Conservation (phyloP, 331 rosid genomes). For the Quercus lobata region DNA sequence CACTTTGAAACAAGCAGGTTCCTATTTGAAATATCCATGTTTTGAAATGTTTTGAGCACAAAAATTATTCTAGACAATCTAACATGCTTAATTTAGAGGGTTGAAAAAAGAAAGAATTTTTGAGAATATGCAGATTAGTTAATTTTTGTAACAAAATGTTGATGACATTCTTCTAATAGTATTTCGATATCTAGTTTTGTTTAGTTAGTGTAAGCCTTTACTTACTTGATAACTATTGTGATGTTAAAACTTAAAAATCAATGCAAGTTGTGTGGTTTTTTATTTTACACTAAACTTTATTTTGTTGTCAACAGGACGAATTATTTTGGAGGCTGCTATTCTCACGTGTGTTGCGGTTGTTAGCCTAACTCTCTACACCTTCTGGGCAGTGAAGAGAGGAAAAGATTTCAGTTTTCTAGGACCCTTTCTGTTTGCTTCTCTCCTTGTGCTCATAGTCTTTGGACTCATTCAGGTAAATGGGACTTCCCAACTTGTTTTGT, state of each 20-base stretch:
- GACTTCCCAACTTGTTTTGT: neutral
- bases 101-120: too few relatives aligned
- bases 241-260: neutral
- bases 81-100: too few relatives aligned
- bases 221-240: too few relatives aligned
- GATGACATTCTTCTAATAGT: too few relatives aligned
- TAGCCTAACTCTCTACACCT: conserved; percentile 38
- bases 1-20: too few relatives aligned
- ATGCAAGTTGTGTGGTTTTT: neutral
- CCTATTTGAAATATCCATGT: too few relatives aligned
- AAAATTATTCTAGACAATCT: too few relatives aligned
- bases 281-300: neutral
- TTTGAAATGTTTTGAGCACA: too few relatives aligned
- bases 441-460: conserved; percentile 22
- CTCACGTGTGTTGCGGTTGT: conserved; percentile 28
- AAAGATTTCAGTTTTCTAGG: conserved; percentile 35
- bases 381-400: conserved; percentile 45
- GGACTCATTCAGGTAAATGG: conserved; percentile 31
- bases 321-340: conserved; percentile 28
- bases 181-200: too few relatives aligned
- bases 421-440: conserved; percentile 41
- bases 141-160: too few relatives aligned
- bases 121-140: too few relatives aligned
- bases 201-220: too few relatives aligned
- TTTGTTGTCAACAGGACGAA: conserved; percentile 20